Conservation (phyloP, 257 asterid genomes). For the Solanum pinnatisectum region DNA sequence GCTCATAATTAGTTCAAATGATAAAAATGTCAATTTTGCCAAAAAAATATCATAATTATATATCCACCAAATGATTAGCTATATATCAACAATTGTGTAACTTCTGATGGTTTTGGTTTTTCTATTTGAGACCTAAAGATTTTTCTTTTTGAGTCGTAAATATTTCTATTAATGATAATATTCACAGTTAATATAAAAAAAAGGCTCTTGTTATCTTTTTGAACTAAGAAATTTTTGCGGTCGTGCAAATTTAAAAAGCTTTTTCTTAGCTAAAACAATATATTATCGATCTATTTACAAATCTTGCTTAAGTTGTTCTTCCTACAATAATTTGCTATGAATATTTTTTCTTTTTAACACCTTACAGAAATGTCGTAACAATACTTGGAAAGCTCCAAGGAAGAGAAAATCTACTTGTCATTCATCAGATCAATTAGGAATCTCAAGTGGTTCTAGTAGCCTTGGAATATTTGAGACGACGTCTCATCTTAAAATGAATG, state of each 20-base stretch:
- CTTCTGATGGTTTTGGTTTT: too few species aligned
- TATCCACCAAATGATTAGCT: neutral
- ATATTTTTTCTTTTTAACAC: neutral
- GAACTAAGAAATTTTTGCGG: neutral
- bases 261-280: neutral
- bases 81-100: neutral
- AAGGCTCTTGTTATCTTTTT: neutral
- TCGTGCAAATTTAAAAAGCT: neutral
- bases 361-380: slow-evolving; percentile 19
- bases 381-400: slow-evolving; percentile 2
- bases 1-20: neutral
- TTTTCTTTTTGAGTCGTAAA: too few species aligned
- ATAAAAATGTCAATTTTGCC: neutral
- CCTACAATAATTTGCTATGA: neutral
- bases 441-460: neutral
- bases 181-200: too few species aligned
- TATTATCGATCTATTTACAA: neutral
- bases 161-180: too few species aligned
- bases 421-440: neutral
- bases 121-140: too few species aligned
- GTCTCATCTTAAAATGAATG: neutral
- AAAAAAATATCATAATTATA: neutral
- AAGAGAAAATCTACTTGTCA: neutral
- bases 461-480: neutral
- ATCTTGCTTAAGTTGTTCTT: neutral